Evolutionary conservation across 1,139 yeast genomes (phyloP).

Genomic region (Nakaseomyces glabratus): DNA sequence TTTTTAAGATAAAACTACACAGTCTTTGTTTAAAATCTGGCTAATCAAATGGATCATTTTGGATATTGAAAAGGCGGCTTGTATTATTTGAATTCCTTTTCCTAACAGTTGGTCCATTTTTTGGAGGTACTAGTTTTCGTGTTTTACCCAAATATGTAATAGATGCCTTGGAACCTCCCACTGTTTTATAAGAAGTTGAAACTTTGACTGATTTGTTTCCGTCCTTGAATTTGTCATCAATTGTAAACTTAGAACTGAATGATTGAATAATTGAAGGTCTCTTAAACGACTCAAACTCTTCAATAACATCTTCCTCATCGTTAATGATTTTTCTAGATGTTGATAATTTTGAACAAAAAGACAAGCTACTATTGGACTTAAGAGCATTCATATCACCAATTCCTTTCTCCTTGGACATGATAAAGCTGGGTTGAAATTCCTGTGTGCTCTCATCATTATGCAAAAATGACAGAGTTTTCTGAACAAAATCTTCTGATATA

Average conservation of each 20-base stretch:
- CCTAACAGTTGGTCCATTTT: slow-evolving; percentile 10
- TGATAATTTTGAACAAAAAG: slow-evolving; percentile 15
- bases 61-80: slow-evolving; percentile 1
- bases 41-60: slow-evolving; percentile 3
- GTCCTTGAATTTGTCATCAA: slow-evolving; percentile 35
- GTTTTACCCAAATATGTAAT: slow-evolving; percentile 44
- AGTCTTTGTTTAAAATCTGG: too few relatives aligned
- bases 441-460: slow-evolving; percentile 33
- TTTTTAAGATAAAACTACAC: too few relatives aligned
- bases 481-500: slow-evolving; percentile 50
- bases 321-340: not conserved
- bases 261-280: slow-evolving; percentile 44
- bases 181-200: slow-evolving; percentile 47
- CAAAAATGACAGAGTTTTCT: slow-evolving; percentile 55
- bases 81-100: slow-evolving; percentile 2
- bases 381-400: slow-evolving; percentile 35
- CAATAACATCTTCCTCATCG: not conserved
- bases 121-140: slow-evolving; percentile 27
- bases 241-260: slow-evolving; percentile 36
- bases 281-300: slow-evolving; percentile 32
- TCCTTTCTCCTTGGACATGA: slow-evolving; percentile 31
- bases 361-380: not conserved
- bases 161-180: slow-evolving; percentile 51
- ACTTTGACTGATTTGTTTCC: slow-evolving; percentile 48
- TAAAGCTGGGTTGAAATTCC: slow-evolving; percentile 33